Evolutionary conservation across 768 basidiomycete genomes (phyloP).

Genomic region (Calocybe indica): DNA sequence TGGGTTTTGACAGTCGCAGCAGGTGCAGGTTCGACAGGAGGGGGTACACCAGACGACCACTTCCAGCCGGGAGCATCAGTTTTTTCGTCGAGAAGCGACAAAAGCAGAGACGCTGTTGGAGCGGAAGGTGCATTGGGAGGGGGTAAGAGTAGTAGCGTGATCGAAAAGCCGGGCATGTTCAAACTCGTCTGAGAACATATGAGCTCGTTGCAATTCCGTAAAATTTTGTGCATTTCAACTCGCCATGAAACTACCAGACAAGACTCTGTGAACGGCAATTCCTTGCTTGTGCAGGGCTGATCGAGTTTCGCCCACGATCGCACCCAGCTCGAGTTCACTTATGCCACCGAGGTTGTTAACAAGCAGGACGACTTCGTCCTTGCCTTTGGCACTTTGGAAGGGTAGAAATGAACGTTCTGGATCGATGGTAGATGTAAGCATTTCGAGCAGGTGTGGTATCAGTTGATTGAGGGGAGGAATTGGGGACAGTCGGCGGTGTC

Average conservation of each 20-base stretch:
- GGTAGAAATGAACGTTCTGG: constrained; percentile 73
- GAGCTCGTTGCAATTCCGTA: background rate
- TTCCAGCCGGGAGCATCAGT: constrained; percentile 80
- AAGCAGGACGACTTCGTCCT: constrained; percentile 71
- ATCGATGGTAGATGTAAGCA: constrained; percentile 69
- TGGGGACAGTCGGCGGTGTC: constrained; percentile 60
- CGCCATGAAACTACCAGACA: constrained; percentile 87
- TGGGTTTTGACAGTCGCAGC: constrained; percentile 7
- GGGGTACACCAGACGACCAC: constrained; percentile 52
- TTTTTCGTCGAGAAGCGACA: constrained; percentile 66
- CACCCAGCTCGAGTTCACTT: constrained; percentile 76
- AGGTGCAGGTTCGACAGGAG: constrained; percentile 19
- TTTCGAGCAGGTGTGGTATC: constrained; percentile 60
- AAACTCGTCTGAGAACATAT: constrained; percentile 60
- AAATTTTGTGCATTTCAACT: constrained; percentile 5
- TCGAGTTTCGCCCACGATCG: constrained; percentile 57
- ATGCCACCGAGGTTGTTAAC: constrained; percentile 88
- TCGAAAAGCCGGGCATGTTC: constrained; percentile 90
- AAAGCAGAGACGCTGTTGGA: constrained; percentile 35
- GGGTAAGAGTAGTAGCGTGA: constrained; percentile 78
- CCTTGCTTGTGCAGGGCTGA: constrained; percentile 48
- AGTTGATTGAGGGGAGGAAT: constrained; percentile 68
- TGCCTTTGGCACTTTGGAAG: constrained; percentile 41
- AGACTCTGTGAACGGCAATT: constrained; percentile 53
- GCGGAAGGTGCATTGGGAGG: constrained; percentile 28